Conservation (phyloP, 257 asterid genomes). For the Scutellaria baicalensis region DNA sequence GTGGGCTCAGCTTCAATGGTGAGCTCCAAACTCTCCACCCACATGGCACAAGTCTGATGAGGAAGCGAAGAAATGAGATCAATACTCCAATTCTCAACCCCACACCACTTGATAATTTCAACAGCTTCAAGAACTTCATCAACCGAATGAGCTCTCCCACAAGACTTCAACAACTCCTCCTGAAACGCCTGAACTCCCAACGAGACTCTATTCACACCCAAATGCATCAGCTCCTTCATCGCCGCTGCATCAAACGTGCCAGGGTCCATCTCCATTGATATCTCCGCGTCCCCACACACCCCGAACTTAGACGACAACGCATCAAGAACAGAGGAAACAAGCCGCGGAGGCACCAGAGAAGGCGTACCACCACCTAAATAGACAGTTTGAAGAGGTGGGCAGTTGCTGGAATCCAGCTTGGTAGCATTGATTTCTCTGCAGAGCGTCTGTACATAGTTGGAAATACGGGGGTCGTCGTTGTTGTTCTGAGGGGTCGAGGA, state of each 20-base stretch:
- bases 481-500: not conserved
- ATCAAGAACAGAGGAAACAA: constrained; percentile 54
- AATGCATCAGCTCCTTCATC: constrained; percentile 45
- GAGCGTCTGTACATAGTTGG: constrained; percentile 53
- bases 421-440: constrained; percentile 73
- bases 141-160: constrained; percentile 94
- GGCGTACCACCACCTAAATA: constrained; percentile 97
- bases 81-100: constrained; percentile 78
- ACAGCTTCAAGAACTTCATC: constrained; percentile 68
- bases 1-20: constrained; percentile 57
- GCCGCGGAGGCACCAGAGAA: constrained; percentile 76
- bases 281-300: constrained; percentile 58
- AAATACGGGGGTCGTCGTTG: constrained; percentile 56
- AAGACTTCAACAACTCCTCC: constrained; percentile 67
- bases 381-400: constrained; percentile 77
- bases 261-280: constrained; percentile 98
- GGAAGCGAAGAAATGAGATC: constrained; percentile 95
- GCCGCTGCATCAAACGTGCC: constrained; percentile 66
- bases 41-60: constrained; percentile 64
- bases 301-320: constrained; percentile 56
- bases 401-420: constrained; percentile 12
- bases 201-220: constrained; percentile 91
- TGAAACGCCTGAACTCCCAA: constrained; percentile 93
- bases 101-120: constrained; percentile 54
- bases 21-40: constrained; percentile 83